Evolutionary conservation across 2,329 filamentous ascomycete species (phyloP).

Genomic region (Trichophyton benhamiae): DNA sequence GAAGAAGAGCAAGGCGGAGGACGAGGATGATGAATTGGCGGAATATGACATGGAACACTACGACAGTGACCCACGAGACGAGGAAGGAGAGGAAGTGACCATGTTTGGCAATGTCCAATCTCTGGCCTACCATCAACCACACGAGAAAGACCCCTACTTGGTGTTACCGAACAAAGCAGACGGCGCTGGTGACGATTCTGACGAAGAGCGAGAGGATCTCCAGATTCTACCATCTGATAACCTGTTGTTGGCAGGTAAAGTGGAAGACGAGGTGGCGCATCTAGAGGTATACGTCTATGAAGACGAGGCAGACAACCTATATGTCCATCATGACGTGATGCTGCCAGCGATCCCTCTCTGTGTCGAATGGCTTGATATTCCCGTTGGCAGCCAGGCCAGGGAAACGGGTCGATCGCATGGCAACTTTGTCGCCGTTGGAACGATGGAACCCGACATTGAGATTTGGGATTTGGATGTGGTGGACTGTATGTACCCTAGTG

Average conservation of each 20-base stretch:
- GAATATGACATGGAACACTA: slow-evolving; percentile 96
- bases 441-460: slow-evolving; percentile 97
- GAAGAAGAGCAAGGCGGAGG: background rate
- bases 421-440: slow-evolving; percentile 90
- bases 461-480: slow-evolving; percentile 95
- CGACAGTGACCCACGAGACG: slow-evolving; percentile 65
- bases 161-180: slow-evolving; percentile 59
- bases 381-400: slow-evolving; percentile 58
- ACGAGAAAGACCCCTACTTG: slow-evolving; percentile 93
- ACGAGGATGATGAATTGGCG: slow-evolving; percentile 59
- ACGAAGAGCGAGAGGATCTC: slow-evolving; percentile 83
- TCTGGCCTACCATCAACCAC: slow-evolving; percentile 83
- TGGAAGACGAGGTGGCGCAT: slow-evolving; percentile 94
- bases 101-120: slow-evolving; percentile 96
- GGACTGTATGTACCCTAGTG: slow-evolving; percentile 96
- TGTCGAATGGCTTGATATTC: slow-evolving; percentile 87
- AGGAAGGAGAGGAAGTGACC: slow-evolving; percentile 58
- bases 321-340: slow-evolving; percentile 99
- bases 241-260: slow-evolving; percentile 77
- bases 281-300: slow-evolving; percentile 97
- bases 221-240: slow-evolving; percentile 91
- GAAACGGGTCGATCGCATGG: slow-evolving; percentile 53
- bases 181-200: slow-evolving; percentile 47
- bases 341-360: slow-evolving; percentile 90
- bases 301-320: slow-evolving; percentile 87